phyloP scores from a whole-genome alignment of 2,329 filamentous ascomycete genomes.

The Neurospora crassa region DNA sequence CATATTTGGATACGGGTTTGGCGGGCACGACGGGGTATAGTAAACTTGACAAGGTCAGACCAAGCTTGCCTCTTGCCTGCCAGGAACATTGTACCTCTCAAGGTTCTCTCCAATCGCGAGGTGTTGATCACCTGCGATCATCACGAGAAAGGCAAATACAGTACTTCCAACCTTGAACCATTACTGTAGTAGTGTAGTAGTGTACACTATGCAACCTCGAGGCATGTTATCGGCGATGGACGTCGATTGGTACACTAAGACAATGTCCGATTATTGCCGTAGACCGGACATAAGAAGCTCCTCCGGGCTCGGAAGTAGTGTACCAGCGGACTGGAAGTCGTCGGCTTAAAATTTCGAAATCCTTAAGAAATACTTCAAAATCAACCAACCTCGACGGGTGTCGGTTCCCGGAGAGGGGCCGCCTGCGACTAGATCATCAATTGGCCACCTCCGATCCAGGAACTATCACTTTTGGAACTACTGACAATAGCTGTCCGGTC shows the following conservation, averaged over 20 bases:
- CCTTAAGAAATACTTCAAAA: neutral
- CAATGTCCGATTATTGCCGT: neutral
- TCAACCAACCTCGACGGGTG: neutral
- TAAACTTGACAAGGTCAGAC: neutral
- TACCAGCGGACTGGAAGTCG: neutral
- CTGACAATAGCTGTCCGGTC: neutral
- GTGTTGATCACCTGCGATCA: neutral
- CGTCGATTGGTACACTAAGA: neutral
- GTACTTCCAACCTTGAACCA: neutral
- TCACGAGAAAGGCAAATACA: neutral
- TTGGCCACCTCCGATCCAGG: neutral
- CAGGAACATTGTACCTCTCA: neutral
- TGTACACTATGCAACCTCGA: too few species aligned
- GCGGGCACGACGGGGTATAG: neutral
- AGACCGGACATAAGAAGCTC: neutral
- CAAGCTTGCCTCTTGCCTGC: neutral
- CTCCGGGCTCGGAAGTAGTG: neutral
- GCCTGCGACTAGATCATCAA: neutral
- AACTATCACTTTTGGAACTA: neutral
- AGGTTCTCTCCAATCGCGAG: neutral
- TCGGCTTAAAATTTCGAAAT: neutral
- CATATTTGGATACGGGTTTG: neutral
- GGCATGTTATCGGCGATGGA: neutral
- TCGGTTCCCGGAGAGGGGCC: neutral
- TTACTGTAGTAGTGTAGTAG: neutral